Evolutionary conservation across 352 stramenopile species (phyloP), one percentile per base, ranked within the genome.

Genomic region (Pythium rhizo-oryzae): DNA sequence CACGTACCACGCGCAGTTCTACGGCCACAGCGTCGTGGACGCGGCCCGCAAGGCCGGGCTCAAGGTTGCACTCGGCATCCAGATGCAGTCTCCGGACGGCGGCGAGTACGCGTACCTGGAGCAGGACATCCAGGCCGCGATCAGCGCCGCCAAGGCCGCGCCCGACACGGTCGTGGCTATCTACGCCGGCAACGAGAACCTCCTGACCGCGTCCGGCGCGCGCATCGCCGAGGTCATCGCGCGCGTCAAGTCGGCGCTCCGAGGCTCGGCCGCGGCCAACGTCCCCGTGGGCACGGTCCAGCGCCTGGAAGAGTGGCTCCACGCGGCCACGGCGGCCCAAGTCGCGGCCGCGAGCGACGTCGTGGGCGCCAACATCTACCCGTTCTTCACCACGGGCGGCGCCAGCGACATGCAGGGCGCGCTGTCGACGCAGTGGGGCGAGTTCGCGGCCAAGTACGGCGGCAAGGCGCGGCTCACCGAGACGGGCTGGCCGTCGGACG

Each of bases 181-280:
- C 51, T 92, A 81, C 70, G 83, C 90, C 30, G 86, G 86, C 46
- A 94, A 92, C 76, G 86, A 94, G 61, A 77, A 88, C 78, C 72
- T 94, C 19, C 61, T 72, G 49, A 89, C 67, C 3, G 74, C 59
- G 35, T 75, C 70, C 25, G 78, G 75, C 53, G 65, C 67, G 16
- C 46, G 80, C 65, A 76, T 92, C 15, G 35, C 79, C 18, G 68
- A 61, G 4, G 84, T 87, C 75, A 89, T 92, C 54, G 35, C 76
- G 13, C 72, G 83, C 49, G 74, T 94, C 52, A 86, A 89, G 67
- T 44, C n/a, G 2, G 87, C 63, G 12, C 35, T 81, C 23, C 33
- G 41, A 0, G 73, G 80, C 59, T 86, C 81, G 12, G 39, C 56
- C 30, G 68, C 62, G 43, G 67, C 50, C 12, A 66, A 61, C 56